Percentiles rank a stretch among this genome's conserved stretches.
These are phyloP conservation scores for Aquanectria penicillioides DNA, from an alignment of 2,329 filamentous ascomycete genomes.

Conservation along the genomic window DNA sequence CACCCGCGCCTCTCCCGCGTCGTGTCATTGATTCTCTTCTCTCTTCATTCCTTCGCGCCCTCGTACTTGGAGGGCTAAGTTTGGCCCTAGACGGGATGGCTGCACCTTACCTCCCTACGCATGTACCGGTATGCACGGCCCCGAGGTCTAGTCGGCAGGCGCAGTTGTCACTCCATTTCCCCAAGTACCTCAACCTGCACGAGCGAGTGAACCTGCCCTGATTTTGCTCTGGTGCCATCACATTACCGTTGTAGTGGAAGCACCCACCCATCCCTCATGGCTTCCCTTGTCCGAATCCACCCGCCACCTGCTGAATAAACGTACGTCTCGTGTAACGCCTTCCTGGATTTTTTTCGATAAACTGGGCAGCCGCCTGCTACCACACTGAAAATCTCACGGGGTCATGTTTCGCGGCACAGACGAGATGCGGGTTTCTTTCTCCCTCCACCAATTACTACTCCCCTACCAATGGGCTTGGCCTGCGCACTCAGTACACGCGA, in stretches of 20 bases:
- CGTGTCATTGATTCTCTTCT: not conserved
- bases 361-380: not conserved
- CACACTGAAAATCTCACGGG: not conserved
- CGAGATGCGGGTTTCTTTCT: slow-evolving; percentile 9
- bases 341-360: not conserved
- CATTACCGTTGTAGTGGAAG: slow-evolving; percentile 18
- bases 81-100: too few relatives aligned
- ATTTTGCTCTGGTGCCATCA: too few relatives aligned
- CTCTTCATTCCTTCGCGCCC: not conserved
- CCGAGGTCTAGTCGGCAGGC: slow-evolving; percentile 13
- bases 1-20: not conserved
- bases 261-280: not conserved
- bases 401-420: not conserved
- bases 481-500: too few relatives aligned
- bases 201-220: too few relatives aligned
- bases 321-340: not conserved
- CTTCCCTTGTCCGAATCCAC: slow-evolving; percentile 13
- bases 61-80: too few relatives aligned
- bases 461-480: too few relatives aligned
- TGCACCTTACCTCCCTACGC: not conserved
- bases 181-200: too few relatives aligned
- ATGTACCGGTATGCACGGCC: not conserved
- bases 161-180: slow-evolving; percentile 9
- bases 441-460: slow-evolving; percentile 8
- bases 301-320: slow-evolving; percentile 4